Evolutionary conservation across 345 rosid species (phyloP).

Genomic region (Trapa bicornis): DNA sequence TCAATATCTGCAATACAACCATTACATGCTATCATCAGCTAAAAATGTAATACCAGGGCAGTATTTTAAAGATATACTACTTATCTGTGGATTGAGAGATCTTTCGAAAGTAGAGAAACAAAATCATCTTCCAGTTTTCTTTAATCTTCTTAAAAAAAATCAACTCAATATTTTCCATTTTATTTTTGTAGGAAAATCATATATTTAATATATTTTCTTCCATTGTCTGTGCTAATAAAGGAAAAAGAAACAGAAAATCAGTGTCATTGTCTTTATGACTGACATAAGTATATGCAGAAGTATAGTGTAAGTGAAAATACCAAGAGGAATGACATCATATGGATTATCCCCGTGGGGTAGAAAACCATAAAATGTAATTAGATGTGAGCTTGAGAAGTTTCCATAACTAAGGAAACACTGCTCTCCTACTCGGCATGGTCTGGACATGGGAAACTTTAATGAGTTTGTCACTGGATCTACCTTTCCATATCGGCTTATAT

Average conservation of each 20-base stretch:
- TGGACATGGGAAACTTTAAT: slow-evolving; percentile 65
- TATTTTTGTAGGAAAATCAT: no score
- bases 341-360: slow-evolving; percentile 68
- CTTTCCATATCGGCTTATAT: slow-evolving; percentile 71
- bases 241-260: neutral
- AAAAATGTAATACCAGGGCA: neutral
- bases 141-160: no score
- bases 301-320: slow-evolving; percentile 22
- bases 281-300: neutral
- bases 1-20: slow-evolving; percentile 53
- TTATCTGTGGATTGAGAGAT: no score
- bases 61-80: neutral
- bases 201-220: no score
- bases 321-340: slow-evolving; percentile 71
- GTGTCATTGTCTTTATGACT: neutral
- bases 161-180: no score
- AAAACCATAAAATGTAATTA: slow-evolving; percentile 82
- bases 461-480: slow-evolving; percentile 48
- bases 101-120: no score
- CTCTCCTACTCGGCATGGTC: slow-evolving; percentile 58
- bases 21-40: neutral
- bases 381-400: slow-evolving; percentile 68
- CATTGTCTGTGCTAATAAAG: no score
- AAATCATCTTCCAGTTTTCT: no score
- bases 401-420: slow-evolving; percentile 90